phyloP scores from a whole-genome alignment of 768 basidiomycete genomes.

The Pseudohyphozyma bogoriensis region DNA sequence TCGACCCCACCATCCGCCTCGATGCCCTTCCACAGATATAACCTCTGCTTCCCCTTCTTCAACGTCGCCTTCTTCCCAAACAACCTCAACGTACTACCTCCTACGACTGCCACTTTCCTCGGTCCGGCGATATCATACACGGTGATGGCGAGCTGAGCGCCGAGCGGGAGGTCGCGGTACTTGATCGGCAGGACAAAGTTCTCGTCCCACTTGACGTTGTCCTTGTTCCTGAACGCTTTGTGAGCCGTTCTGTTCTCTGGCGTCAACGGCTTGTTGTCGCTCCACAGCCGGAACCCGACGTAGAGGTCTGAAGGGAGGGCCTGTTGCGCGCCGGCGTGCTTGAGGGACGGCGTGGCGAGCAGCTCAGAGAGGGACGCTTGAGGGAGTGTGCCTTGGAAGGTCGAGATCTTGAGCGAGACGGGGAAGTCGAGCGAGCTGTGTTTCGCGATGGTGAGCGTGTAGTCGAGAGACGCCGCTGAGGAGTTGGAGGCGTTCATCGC shows the following conservation, averaged over 20 bases:
- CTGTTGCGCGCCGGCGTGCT: constrained; percentile 68
- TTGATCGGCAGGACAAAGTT: constrained; percentile 83
- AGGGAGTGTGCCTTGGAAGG: constrained; percentile 65
- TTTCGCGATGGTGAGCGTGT: constrained; percentile 1
- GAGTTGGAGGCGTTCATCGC: too few relatives aligned
- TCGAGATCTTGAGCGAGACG: constrained; percentile 35
- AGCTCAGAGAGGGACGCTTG: constrained; percentile 65
- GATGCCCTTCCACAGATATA: constrained; percentile 68
- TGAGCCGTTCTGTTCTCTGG: constrained; percentile 84
- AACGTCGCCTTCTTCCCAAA: constrained; percentile 93
- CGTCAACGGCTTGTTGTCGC: constrained; percentile 85
- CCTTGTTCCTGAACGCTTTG: constrained; percentile 77
- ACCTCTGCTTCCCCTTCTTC: constrained; percentile 79
- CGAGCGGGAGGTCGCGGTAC: constrained; percentile 84
- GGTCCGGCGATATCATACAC: constrained; percentile 84
- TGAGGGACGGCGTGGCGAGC: constrained; percentile 67
- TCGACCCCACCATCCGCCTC: constrained; percentile 80
- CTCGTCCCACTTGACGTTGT: constrained; percentile 71
- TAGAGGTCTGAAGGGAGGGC: constrained; percentile 82
- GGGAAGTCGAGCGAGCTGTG: constrained; percentile 20
- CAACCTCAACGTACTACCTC: constrained; percentile 77
- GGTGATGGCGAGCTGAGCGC: constrained; percentile 81
- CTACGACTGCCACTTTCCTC: constrained; percentile 44
- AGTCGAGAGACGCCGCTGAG: too few relatives aligned
- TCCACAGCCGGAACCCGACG: constrained; percentile 80